These are phyloP conservation scores for Perkinsus olseni DNA, from an alignment of 169 alveolate genomes.

Conservation along the genomic window DNA sequence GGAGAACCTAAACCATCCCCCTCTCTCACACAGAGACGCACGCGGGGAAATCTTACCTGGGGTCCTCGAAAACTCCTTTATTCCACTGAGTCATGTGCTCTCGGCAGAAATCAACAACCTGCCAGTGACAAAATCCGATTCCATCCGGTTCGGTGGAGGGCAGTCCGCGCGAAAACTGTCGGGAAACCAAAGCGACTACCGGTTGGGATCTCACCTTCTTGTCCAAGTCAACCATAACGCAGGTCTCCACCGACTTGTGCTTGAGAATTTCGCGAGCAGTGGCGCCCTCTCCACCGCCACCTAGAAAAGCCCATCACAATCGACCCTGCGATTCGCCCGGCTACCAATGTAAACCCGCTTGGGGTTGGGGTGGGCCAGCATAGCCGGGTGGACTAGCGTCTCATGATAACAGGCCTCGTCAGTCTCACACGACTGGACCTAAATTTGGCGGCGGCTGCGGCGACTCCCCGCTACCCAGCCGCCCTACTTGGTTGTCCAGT, in stretches of 20 bases:
- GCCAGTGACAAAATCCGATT: no score
- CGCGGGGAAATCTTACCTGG: not conserved
- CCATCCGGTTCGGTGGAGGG: no score
- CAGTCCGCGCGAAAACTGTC: no score
- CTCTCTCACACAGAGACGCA: not conserved
- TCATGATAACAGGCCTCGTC: conserved; percentile 18
- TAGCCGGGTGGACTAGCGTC: conserved; percentile 19
- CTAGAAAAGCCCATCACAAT: not conserved
- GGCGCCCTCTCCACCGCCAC: conserved; percentile 29
- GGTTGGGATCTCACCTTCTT: not conserved
- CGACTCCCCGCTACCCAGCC: not conserved
- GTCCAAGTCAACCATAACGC: conserved; percentile 20
- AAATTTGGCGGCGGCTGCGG: not conserved
- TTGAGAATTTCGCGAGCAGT: conserved; percentile 17
- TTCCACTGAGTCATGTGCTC: conserved; percentile 23
- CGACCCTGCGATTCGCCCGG: not conserved
- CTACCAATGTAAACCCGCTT: conserved; percentile 1
- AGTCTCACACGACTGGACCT: conserved; percentile 13
- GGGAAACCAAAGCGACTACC: not conserved
- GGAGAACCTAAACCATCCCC: not conserved
- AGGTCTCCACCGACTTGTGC: conserved; percentile 8
- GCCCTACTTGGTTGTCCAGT: not conserved
- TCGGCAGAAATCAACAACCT: not conserved
- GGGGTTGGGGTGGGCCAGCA: conserved; percentile 21
- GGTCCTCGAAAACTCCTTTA: conserved; percentile 15